Evolutionary conservation across 1,139 yeast genomes (phyloP).

Genomic region (Geotrichum bryndzae): DNA sequence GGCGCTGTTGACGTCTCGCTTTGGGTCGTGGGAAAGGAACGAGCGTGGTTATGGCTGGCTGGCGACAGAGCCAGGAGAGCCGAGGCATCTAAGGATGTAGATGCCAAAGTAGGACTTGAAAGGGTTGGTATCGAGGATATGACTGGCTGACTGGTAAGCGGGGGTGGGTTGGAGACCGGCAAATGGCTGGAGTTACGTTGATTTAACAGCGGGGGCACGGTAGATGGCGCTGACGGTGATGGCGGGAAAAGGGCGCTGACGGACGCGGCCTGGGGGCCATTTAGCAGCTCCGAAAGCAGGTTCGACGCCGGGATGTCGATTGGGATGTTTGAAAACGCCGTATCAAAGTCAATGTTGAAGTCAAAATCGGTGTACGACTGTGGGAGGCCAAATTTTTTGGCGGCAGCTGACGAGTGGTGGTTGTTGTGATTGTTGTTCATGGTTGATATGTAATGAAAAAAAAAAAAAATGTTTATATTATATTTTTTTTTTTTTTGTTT

Average conservation of each 20-base stretch:
- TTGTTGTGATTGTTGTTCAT: background rate
- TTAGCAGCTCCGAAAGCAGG: constrained; percentile 1
- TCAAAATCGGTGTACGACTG: constrained; percentile 15
- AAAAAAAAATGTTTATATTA: background rate
- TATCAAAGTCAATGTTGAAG: constrained; percentile 18
- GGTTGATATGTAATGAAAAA: background rate
- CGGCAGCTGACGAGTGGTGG: background rate
- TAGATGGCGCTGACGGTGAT: background rate
- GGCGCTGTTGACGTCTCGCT: constrained; percentile 17
- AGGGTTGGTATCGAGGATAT: background rate
- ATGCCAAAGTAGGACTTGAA: background rate
- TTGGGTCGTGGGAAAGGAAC: background rate
- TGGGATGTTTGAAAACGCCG: constrained; percentile 18
- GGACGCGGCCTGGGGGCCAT: background rate
- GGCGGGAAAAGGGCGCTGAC: background rate
- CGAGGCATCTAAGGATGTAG: background rate
- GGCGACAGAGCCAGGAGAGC: background rate
- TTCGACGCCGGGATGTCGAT: constrained; percentile 10
- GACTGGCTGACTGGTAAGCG: background rate
- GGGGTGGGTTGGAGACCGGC: background rate
- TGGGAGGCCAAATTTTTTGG: background rate
- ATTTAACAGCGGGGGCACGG: background rate
- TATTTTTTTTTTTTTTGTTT: no score
- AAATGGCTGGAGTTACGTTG: background rate
- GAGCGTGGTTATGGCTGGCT: background rate